Percentiles rank a stretch among this genome's conserved stretches.
These are phyloP conservation scores for Hypomyces perniciosus DNA, from an alignment of 2,329 filamentous ascomycete species.

Conservation along the genomic window DNA sequence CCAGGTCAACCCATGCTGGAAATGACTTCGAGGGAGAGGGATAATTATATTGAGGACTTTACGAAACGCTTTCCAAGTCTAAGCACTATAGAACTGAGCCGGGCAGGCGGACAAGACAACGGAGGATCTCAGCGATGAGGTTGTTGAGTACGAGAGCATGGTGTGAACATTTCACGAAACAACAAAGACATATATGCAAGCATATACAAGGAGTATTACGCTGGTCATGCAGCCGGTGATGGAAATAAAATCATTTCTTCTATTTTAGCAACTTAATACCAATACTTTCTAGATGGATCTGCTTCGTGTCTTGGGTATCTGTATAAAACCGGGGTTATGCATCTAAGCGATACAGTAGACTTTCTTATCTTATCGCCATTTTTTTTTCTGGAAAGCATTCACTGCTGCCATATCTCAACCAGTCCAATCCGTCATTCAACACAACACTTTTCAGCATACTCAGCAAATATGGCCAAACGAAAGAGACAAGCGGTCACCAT, in stretches of 20 bases:
- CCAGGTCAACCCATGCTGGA: conserved; percentile 45
- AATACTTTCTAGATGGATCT: no score
- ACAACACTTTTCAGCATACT: background rate
- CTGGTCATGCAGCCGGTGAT: conserved; percentile 5
- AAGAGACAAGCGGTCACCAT: conserved; percentile 37
- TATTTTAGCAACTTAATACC: background rate
- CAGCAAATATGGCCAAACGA: conserved; percentile 40
- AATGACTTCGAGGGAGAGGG: conserved; percentile 52
- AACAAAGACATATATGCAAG: conserved; percentile 7
- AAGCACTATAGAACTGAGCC: conserved; percentile 79
- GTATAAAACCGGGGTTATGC: conserved; percentile 17
- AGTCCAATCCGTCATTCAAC: no score
- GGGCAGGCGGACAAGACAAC: conserved; percentile 38
- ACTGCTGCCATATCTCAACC: background rate
- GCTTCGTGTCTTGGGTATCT: background rate
- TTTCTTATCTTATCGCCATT: conserved; percentile 31
- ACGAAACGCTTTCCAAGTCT: conserved; percentile 82
- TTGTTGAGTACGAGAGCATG: conserved; percentile 2
- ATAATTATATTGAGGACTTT: conserved; percentile 66
- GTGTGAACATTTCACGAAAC: conserved; percentile 7
- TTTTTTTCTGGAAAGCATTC: conserved; percentile 18
- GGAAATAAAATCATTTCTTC: conserved; percentile 5
- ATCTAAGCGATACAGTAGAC: conserved; percentile 8
- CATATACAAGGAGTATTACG: conserved; percentile 10
- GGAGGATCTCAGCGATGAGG: conserved; percentile 25